Evolutionary conservation across 371 early-diverging fungal species (phyloP), one percentile per base, ranked within the genome.

Genomic region (Rhizopus sp.): DNA sequence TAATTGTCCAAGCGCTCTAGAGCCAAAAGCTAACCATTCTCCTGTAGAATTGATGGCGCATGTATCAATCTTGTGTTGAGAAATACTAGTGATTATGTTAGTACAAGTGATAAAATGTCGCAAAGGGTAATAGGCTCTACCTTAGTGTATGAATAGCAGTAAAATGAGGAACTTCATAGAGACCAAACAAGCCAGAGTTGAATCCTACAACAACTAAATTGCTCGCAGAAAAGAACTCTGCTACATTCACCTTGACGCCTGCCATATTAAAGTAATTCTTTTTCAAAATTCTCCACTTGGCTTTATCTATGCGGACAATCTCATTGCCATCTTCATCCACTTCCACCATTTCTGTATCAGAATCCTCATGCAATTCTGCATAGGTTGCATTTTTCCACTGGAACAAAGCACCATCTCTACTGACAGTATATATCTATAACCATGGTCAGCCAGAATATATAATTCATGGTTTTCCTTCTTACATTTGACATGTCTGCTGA

Each of bases 21-120:
- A 90, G 7, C 95, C 99, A 70, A 99, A 92, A 0, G 96, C 98
- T 30, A 99, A 80, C 99, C 99, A 99, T 73, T 99, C 99, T 32
- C 98, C 98, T 2, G 93, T 82, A 4, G 83, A 70, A 73, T 93
- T 95, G 62, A 98, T 88, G 1, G 93, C 84, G 0, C 93, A 87
- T 1, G 97, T 81, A 63, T 90, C 88, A 63, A 99, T 92, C 75
- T 87, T 89, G 48, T 91, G 85, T 75, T 96, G 94, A 13, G 96
- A 91, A n/a, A 99, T 93, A 73, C 95, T 93, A 59, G 62, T 59
- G 8, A 59, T 57, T 29, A 8, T 41, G 30, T 44, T 10, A 46
- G 6, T 41, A 4, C 32, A 1, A 13, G 10, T 45, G 13, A 2
- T 23, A 23, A 23, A 23, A 23, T 2, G 23, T 2, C 2, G 23